Conservation (phyloP, 352 stramenopile species). For the Phytopythium vexans region DNA sequence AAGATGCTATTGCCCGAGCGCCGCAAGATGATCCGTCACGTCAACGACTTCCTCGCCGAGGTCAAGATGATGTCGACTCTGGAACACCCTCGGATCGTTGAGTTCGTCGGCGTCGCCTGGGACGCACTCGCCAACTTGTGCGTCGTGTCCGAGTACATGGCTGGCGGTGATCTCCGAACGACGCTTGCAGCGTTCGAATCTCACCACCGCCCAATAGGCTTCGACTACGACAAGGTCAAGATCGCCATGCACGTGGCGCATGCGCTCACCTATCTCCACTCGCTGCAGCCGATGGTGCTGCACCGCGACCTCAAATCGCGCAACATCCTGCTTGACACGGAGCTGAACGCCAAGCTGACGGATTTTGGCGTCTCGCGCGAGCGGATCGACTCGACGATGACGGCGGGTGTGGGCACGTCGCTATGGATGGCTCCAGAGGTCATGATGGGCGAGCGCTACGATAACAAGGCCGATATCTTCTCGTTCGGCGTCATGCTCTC, state of each 20-base stretch:
- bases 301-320: constrained; percentile 41
- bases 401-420: constrained; percentile 24
- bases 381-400: constrained; percentile 36
- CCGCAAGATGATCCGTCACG: constrained; percentile 6
- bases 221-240: constrained; percentile 34
- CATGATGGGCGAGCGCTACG: constrained; percentile 23
- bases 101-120: constrained; percentile 47
- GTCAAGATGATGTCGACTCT: constrained; percentile 29
- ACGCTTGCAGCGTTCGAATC: constrained; percentile 15
- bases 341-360: constrained; percentile 35
- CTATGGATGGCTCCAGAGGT: no score
- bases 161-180: constrained; percentile 30
- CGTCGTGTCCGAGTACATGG: constrained; percentile 39
- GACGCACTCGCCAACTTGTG: constrained; percentile 33
- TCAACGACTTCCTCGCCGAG: constrained; percentile 21
- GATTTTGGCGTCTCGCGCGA: no score
- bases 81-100: constrained; percentile 34
- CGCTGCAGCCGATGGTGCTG: constrained; percentile 13
- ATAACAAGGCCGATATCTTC: constrained; percentile 20
- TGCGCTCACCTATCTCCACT: constrained; percentile 22
- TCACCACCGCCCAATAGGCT: constrained; percentile 11
- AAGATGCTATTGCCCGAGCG: constrained; percentile 20
- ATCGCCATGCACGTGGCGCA: constrained; percentile 47
- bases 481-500: constrained; percentile 27
- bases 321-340: constrained; percentile 25